Evolutionary conservation across 352 stramenopile species (phyloP).

Genomic region (Pythium scleroteichum): DNA sequence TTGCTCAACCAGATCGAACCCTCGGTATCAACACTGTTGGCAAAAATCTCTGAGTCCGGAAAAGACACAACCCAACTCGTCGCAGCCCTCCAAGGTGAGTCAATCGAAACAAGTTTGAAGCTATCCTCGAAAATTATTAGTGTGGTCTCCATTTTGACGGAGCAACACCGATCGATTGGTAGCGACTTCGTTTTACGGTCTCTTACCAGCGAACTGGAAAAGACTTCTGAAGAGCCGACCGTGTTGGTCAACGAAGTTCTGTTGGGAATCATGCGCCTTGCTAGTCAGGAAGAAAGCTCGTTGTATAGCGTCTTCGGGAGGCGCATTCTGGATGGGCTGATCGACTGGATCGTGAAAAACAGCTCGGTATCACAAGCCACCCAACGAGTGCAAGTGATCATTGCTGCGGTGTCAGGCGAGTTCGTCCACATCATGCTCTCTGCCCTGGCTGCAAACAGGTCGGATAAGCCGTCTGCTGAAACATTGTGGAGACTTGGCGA

Average conservation of each 20-base stretch:
- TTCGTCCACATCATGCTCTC: constrained; percentile 8
- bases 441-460: background rate
- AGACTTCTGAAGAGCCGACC: background rate
- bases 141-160: background rate
- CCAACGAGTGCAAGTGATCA: background rate
- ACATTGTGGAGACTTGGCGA: constrained; percentile 9
- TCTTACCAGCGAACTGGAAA: background rate
- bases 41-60: background rate
- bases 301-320: background rate
- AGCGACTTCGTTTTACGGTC: constrained; percentile 1
- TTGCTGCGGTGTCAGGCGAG: background rate
- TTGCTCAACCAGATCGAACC: constrained; percentile 10
- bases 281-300: background rate
- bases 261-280: constrained; percentile 2
- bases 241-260: constrained; percentile 13
- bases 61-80: background rate
- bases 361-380: background rate
- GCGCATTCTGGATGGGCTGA: background rate
- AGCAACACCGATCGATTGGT: constrained; percentile 1
- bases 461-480: background rate
- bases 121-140: background rate
- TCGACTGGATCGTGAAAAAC: constrained; percentile 9
- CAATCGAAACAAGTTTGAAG: background rate
- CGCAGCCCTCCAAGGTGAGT: background rate
- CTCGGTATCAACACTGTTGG: background rate